Percentiles rank a stretch among this genome's conserved stretches.
These are phyloP conservation scores for Mortierella sp. DNA, from an alignment of 371 early-diverging fungal species.

Conservation along the genomic window DNA sequence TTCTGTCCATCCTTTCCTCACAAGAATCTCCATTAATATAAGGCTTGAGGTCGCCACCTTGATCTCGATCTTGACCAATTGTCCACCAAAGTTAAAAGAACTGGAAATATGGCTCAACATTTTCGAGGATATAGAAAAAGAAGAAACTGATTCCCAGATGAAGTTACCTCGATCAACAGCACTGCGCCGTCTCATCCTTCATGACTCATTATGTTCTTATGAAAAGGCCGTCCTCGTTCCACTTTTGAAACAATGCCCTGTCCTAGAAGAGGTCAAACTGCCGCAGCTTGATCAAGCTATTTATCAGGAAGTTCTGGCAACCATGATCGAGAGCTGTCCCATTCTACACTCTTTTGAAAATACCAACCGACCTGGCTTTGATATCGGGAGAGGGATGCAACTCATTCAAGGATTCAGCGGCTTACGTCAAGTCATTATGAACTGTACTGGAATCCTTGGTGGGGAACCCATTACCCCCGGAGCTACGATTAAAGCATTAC, in stretches of 20 bases:
- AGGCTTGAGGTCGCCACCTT: too few species aligned
- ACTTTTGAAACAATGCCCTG: conserved; percentile 6
- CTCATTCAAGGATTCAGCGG: too few species aligned
- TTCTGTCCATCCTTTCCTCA: too few species aligned
- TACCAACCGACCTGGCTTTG: too few species aligned
- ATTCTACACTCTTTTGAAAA: conserved; percentile 5
- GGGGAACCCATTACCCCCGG: too few species aligned
- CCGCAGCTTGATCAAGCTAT: not conserved
- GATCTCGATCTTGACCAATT: too few species aligned
- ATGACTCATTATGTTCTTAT: not conserved
- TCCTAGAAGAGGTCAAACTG: not conserved
- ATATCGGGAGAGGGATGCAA: too few species aligned
- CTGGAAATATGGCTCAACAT: conserved; percentile 4
- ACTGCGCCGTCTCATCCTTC: conserved; percentile 3
- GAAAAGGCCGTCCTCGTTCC: not conserved
- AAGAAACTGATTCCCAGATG: not conserved
- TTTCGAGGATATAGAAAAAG: not conserved
- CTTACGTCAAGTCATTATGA: too few species aligned
- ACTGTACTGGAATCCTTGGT: too few species aligned
- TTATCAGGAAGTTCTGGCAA: not conserved
- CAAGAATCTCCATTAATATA: too few species aligned
- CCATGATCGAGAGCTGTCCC: conserved; percentile 1
- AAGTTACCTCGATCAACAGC: not conserved
- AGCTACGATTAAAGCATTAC: too few species aligned
- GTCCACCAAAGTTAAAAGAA: not conserved